A percentile compares a stretch with the other conserved stretches of the same genome.
These are phyloP conservation scores for Fraxinus greggii DNA, from an alignment of 305 asterid genomes.

Conservation along the genomic window DNA sequence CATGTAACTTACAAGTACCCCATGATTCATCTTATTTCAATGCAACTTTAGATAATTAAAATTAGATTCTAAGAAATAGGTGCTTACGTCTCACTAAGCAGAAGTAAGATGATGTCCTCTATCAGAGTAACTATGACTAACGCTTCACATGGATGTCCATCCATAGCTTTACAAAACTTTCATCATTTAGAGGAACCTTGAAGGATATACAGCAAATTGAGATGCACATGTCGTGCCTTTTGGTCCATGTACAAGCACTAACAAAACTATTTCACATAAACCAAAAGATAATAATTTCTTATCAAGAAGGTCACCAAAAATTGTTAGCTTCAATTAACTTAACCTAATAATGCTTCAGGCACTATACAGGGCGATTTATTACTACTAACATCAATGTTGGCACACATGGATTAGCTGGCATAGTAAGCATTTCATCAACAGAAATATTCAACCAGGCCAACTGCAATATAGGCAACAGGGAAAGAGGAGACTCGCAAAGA, in stretches of 20 bases:
- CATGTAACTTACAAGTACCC: background rate
- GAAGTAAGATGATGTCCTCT: slow-evolving; percentile 10
- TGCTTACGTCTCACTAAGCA: background rate
- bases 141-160: slow-evolving; percentile 45
- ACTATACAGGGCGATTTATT: background rate
- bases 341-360: background rate
- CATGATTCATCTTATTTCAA: background rate
- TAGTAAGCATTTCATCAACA: slow-evolving; percentile 11
- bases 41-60: background rate
- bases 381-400: slow-evolving; percentile 9
- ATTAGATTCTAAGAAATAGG: background rate
- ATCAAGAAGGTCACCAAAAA: background rate
- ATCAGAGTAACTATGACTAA: slow-evolving; percentile 79
- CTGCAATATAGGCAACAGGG: slow-evolving; percentile 40
- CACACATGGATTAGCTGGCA: slow-evolving; percentile 20
- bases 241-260: background rate
- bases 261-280: background rate
- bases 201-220: background rate
- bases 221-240: background rate
- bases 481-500: slow-evolving; percentile 33
- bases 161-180: slow-evolving; percentile 39
- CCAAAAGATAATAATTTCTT: background rate
- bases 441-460: slow-evolving; percentile 14
- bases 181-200: slow-evolving; percentile 51
- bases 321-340: background rate